Evolutionary conservation across 306 rosid species (phyloP), one percentile per base, ranked within the genome.

Genomic region (Sicyos edulis): DNA sequence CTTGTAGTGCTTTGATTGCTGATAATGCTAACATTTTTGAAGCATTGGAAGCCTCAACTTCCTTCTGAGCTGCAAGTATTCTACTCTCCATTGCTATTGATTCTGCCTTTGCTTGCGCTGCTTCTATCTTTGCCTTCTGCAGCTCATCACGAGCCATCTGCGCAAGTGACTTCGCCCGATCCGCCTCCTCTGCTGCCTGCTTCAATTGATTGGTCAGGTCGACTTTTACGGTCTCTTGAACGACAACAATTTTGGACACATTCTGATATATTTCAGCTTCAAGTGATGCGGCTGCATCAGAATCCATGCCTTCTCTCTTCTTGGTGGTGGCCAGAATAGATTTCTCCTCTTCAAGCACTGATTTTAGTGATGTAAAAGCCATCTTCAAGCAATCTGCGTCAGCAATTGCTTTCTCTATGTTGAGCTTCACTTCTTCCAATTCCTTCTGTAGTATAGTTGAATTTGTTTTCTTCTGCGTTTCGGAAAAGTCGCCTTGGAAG

Each of bases 1-100:
- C 97, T 78, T 89, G 83, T 77, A 95, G 83, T 57, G 99, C 99
- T 82, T 91, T 88, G 72, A 91, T 91, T 68, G 97, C 97, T 54
- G 88, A 88, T 50, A 91, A 76, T 1, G 97, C 99, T 78, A 91
- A 77, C 75, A 74, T 82, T 76, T 89, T 92, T 37, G 97, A 91
- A 70, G 99, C 96, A 83, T 67, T 91, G 15, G 99, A 88, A 56
- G 99, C 99, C 68, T 95, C 97, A 72, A 89, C 86, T 88, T 89
- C 99, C 82, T 95, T 95, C 73, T 86, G 88, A 71, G 95, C 87
- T 67, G 99, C 99, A 21, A 85, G 86, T 72, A 91, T 77, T 83
- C 91, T 85, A 80, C 91, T 91, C 80, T 87, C 86, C 82, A 86
- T 67, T n/a, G 97, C 89, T 71, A 85, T 82, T 75, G 87, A 86